Evolutionary conservation across 176 grass and related monocot genomes (phyloP).

Genomic region (Metroxylon sagu): DNA sequence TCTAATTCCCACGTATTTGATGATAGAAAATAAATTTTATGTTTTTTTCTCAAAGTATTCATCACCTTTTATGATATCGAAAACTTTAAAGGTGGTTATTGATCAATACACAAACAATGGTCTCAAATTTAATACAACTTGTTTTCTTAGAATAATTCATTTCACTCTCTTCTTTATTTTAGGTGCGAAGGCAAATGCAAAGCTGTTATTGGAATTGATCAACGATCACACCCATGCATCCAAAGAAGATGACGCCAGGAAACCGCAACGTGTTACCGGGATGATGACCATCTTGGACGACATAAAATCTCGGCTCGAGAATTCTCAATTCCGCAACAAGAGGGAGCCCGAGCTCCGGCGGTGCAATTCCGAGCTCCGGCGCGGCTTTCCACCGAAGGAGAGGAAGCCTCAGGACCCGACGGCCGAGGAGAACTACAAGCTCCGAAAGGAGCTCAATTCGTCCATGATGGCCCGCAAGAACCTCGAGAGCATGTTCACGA

Average conservation of each 20-base stretch:
- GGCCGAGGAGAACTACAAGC: slow-evolving; percentile 16
- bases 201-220: background rate
- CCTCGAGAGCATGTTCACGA: slow-evolving; percentile 27
- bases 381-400: slow-evolving; percentile 5
- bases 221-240: background rate
- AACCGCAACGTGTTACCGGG: background rate
- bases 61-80: no score
- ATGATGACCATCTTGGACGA: slow-evolving; percentile 11
- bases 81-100: no score
- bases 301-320: slow-evolving; percentile 6
- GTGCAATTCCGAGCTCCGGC: slow-evolving; percentile 19
- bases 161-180: background rate
- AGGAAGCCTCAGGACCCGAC: background rate
- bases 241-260: background rate
- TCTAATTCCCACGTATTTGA: background rate
- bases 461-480: slow-evolving; percentile 15
- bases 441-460: slow-evolving; percentile 19
- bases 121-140: no score
- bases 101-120: no score
- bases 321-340: background rate
- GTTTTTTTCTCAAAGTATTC: no score
- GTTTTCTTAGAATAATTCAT: background rate
- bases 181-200: background rate
- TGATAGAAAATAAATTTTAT: no score
- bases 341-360: slow-evolving; percentile 9